phyloP scores from a whole-genome alignment of 2,329 filamentous ascomycete genomes.

The Penicillium hordei region DNA sequence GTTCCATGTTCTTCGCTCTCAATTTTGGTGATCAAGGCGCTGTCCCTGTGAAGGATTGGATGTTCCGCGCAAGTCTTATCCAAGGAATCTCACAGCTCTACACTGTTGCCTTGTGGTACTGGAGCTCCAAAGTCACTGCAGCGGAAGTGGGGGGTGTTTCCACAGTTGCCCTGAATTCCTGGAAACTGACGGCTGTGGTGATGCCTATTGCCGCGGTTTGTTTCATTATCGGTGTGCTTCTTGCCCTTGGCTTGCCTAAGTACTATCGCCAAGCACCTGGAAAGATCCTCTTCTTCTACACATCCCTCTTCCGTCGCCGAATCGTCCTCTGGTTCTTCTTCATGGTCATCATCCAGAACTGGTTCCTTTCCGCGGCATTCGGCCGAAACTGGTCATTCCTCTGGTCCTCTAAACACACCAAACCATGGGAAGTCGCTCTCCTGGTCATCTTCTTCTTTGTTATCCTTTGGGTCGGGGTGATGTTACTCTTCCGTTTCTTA shows the following conservation, averaged over 20 bases:
- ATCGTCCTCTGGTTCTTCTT: slow-evolving; percentile 68
- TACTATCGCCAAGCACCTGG: slow-evolving; percentile 67
- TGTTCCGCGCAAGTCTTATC: slow-evolving; percentile 64
- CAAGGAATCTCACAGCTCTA: slow-evolving; percentile 68
- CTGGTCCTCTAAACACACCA: slow-evolving; percentile 57
- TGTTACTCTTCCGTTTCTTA: slow-evolving; percentile 53
- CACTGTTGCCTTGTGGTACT: slow-evolving; percentile 64
- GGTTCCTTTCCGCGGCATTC: slow-evolving; percentile 65
- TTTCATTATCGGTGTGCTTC: slow-evolving; percentile 55
- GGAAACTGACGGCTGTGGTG: slow-evolving; percentile 54
- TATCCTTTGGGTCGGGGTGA: slow-evolving; percentile 54
- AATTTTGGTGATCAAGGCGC: slow-evolving; percentile 67
- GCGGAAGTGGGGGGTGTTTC: slow-evolving; percentile 42
- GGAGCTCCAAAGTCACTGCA: slow-evolving; percentile 54
- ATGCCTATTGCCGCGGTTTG: slow-evolving; percentile 59
- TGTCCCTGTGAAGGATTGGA: slow-evolving; percentile 63
- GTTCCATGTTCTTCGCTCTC: slow-evolving; percentile 65
- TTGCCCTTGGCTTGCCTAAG: slow-evolving; percentile 61
- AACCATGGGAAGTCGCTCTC: slow-evolving; percentile 57
- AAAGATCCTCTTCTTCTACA: slow-evolving; percentile 65
- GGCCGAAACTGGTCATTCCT: slow-evolving; percentile 67
- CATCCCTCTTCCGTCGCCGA: slow-evolving; percentile 60
- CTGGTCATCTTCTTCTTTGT: slow-evolving; percentile 52
- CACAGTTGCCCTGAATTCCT: slow-evolving; percentile 41
- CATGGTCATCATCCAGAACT: slow-evolving; percentile 64